Conservation (phyloP, 2,329 filamentous ascomycete species). For the Aureobasidium sp. region DNA sequence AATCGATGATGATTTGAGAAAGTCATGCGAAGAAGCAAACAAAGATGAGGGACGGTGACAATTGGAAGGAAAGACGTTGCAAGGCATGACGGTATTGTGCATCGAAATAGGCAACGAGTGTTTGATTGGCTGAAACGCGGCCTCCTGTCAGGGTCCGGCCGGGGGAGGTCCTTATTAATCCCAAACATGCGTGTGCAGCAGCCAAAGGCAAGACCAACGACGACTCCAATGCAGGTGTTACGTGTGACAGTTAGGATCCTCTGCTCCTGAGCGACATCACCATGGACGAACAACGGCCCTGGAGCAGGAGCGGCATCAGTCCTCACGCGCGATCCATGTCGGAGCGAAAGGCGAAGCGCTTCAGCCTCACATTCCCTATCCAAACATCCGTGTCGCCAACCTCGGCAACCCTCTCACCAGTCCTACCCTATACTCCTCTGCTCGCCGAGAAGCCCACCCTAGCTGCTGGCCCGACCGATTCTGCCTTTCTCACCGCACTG, state of each 20-base stretch:
- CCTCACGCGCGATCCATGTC: constrained; percentile 4
- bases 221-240: background rate
- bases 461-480: constrained; percentile 33
- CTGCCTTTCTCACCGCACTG: constrained; percentile 73
- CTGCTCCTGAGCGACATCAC: background rate
- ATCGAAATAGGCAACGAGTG: background rate
- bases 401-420: constrained; percentile 27
- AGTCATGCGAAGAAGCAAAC: background rate
- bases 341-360: constrained; percentile 30
- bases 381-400: constrained; percentile 29
- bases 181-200: background rate
- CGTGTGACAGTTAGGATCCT: background rate
- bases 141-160: background rate
- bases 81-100: background rate
- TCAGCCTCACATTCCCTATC: constrained; percentile 43
- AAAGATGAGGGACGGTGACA: background rate
- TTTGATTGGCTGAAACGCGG: background rate
- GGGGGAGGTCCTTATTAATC: background rate
- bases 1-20: background rate
- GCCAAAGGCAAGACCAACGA: background rate
- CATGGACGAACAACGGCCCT: constrained; percentile 4
- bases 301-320: background rate
- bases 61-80: background rate
- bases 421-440: constrained; percentile 21
- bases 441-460: constrained; percentile 36